A percentile compares a stretch with the other conserved stretches of the same genome.
Evolutionary conservation across 805 yeast species (phyloP).

Genomic region (Tetrapisispora phaffii): DNA sequence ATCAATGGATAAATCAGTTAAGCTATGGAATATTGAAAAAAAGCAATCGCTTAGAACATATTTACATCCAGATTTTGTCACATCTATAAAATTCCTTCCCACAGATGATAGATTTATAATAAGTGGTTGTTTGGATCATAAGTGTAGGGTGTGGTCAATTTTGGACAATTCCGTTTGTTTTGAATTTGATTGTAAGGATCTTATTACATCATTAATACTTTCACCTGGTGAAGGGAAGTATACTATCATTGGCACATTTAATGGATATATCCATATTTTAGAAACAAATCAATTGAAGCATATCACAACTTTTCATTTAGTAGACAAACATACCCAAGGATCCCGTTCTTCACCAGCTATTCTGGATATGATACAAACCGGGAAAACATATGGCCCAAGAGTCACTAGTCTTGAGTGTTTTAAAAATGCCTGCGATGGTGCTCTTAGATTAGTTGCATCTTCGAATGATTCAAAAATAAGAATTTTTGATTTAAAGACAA

Average conservation of each 20-base stretch:
- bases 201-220: conserved; percentile 67
- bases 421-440: conserved; percentile 21
- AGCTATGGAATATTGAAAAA: conserved; percentile 77
- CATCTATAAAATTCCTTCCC: conserved; percentile 73
- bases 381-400: conserved; percentile 38
- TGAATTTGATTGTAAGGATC: conserved; percentile 49
- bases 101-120: conserved; percentile 78
- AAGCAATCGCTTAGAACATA: conserved; percentile 57
- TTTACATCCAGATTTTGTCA: conserved; percentile 68
- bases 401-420: conserved; percentile 67
- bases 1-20: conserved; percentile 77
- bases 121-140: conserved; percentile 71
- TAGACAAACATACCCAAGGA: conserved; percentile 30
- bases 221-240: conserved; percentile 57
- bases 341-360: not conserved
- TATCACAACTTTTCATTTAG: conserved; percentile 37
- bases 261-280: conserved; percentile 54
- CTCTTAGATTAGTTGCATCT: conserved; percentile 46
- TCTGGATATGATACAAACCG: not conserved
- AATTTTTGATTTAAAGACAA: conserved; percentile 45
- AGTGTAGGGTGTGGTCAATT: conserved; percentile 71
- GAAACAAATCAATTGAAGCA: conserved; percentile 54
- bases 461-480: conserved; percentile 78
- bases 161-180: conserved; percentile 58
- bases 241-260: conserved; percentile 65